A percentile compares a stretch with the other conserved stretches of the same genome.
Conservation (phyloP, 805 yeast species). For the Aciculoconidium aculeatum region DNA sequence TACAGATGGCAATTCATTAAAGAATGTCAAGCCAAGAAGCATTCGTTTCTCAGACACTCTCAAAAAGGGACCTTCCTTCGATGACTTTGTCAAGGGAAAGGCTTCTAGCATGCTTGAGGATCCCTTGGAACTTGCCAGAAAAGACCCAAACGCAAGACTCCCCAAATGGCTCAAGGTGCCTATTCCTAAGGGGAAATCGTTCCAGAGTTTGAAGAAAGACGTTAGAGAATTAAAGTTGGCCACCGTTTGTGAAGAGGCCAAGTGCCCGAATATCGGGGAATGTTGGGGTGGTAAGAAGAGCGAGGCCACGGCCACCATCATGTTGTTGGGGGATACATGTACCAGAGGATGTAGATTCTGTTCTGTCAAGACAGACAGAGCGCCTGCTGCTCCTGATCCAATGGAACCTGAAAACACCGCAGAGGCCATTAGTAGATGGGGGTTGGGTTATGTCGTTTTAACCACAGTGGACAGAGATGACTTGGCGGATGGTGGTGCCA, state of each 20-base stretch:
- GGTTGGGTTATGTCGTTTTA: conserved; percentile 92
- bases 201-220: conserved; percentile 74
- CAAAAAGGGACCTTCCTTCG: conserved; percentile 87
- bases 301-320: conserved; percentile 94
- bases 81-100: conserved; percentile 78
- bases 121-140: conserved; percentile 71
- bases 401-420: conserved; percentile 97
- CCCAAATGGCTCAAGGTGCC: conserved; percentile 95
- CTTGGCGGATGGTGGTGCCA: conserved; percentile 85
- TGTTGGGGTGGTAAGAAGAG: conserved; percentile 98
- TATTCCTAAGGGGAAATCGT: conserved; percentile 91
- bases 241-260: conserved; percentile 97
- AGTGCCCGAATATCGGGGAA: conserved; percentile 99
- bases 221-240: conserved; percentile 82
- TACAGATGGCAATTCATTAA: conserved; percentile 9
- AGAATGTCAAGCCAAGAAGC: conserved; percentile 38
- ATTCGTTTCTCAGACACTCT: conserved; percentile 65
- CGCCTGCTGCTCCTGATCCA: conserved; percentile 87
- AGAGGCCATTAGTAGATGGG: conserved; percentile 96
- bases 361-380: conserved; percentile 87
- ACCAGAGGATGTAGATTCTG: conserved; percentile 99
- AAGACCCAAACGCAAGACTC: conserved; percentile 62
- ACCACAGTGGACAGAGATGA: conserved; percentile 98
- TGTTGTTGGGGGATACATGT: conserved; percentile 98
- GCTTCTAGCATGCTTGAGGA: conserved; percentile 62